phyloP scores from a whole-genome alignment of 2,329 filamentous ascomycete species.

The Colletotrichum shisoi region DNA sequence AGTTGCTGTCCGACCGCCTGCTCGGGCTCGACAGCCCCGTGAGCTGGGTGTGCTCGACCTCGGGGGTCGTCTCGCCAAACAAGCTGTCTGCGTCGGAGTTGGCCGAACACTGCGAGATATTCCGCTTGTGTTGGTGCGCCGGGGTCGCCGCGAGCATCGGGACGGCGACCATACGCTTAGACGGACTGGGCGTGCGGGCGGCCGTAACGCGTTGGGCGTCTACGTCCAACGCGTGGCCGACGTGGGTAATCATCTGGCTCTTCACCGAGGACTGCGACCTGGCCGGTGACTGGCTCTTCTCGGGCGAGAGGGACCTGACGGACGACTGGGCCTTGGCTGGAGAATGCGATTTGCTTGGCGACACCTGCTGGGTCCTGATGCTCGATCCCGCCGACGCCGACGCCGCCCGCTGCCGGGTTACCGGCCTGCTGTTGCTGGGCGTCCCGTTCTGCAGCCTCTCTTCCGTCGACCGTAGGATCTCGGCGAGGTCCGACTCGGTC shows the following conservation, averaged over 20 bases:
- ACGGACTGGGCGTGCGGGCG: constrained; percentile 28
- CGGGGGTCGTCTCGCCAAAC: constrained; percentile 48
- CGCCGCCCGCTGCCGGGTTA: constrained; percentile 46
- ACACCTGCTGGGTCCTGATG: constrained; percentile 25
- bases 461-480: constrained; percentile 63
- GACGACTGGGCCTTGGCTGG: constrained; percentile 8
- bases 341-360: constrained; percentile 22
- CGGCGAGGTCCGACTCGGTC: constrained; percentile 59
- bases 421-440: constrained; percentile 44
- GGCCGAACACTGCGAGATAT: constrained; percentile 25
- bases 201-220: neutral
- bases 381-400: constrained; percentile 41
- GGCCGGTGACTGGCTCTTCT: neutral
- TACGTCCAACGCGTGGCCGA: constrained; percentile 14
- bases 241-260: neutral
- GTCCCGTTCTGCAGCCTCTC: constrained; percentile 56
- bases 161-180: constrained; percentile 11
- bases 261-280: constrained; percentile 6
- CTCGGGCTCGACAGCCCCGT: constrained; percentile 57
- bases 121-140: constrained; percentile 21
- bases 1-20: constrained; percentile 45
- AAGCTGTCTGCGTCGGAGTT: constrained; percentile 52
- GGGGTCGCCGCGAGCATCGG: constrained; percentile 15
- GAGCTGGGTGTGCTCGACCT: constrained; percentile 45
- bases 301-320: constrained; percentile 11